Conservation (phyloP, 1,139 yeast genomes). For the Debaryomycetaceae sp. region DNA sequence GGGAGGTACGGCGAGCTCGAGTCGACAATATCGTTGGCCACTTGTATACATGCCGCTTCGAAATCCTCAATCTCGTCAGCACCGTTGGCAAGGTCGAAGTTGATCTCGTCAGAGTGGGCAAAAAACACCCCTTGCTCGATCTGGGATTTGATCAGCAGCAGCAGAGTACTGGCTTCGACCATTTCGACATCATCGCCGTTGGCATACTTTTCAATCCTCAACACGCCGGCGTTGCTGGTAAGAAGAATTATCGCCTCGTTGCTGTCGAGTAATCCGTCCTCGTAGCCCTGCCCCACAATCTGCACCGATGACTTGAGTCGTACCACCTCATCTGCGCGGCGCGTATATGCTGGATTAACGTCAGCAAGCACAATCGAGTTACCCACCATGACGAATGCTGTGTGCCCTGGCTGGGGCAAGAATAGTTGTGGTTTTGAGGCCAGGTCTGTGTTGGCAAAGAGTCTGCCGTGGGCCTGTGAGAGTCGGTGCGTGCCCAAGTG, state of each 20-base stretch:
- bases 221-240: constrained; percentile 58
- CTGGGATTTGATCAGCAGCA: constrained; percentile 56
- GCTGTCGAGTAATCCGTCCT: constrained; percentile 25
- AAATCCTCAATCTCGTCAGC: constrained; percentile 16
- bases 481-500: constrained; percentile 58
- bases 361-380: constrained; percentile 66
- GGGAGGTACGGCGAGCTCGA: constrained; percentile 40
- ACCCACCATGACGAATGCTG: constrained; percentile 61
- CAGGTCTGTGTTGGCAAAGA: constrained; percentile 10
- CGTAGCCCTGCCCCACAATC: constrained; percentile 61
- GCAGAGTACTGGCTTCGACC: constrained; percentile 15
- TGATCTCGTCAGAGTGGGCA: constrained; percentile 45
- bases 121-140: constrained; percentile 80
- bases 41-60: constrained; percentile 40
- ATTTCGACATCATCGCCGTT: constrained; percentile 13
- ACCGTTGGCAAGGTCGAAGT: constrained; percentile 40
- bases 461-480: constrained; percentile 11
- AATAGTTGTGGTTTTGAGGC: constrained; percentile 49
- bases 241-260: constrained; percentile 46
- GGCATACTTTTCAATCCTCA: constrained; percentile 52
- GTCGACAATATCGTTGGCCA: constrained; percentile 51
- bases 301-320: constrained; percentile 49
- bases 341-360: constrained; percentile 41
- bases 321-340: constrained; percentile 79
- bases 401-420: constrained; percentile 57